These are phyloP conservation scores for Vitis hybrid DNA, from an alignment of 177 flowering plant genomes.

Conservation along the genomic window DNA sequence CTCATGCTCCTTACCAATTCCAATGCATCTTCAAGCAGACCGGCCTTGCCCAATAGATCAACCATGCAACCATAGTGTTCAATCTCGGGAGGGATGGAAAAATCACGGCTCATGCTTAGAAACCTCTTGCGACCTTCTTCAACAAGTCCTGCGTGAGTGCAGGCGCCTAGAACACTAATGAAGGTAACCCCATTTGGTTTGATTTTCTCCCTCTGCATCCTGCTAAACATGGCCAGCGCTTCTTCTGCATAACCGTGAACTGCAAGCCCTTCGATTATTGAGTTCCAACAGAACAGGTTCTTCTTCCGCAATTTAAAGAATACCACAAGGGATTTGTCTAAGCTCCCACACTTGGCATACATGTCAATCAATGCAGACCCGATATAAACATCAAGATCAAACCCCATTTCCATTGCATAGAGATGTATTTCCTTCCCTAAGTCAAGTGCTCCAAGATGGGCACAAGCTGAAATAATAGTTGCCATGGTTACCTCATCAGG, in stretches of 20 bases:
- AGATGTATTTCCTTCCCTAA: slow-evolving; percentile 63
- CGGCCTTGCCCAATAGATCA: slow-evolving; percentile 69
- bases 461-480: slow-evolving; percentile 78
- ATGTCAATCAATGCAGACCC: slow-evolving; percentile 81
- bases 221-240: slow-evolving; percentile 57
- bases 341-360: slow-evolving; percentile 81
- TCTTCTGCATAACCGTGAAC: slow-evolving; percentile 61
- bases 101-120: slow-evolving; percentile 47
- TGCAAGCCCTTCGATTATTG: slow-evolving; percentile 74
- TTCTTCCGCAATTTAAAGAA: slow-evolving; percentile 64
- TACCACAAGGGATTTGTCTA: slow-evolving; percentile 61
- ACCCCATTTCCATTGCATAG: slow-evolving; percentile 37
- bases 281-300: slow-evolving; percentile 78
- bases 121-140: slow-evolving; percentile 61
- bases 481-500: slow-evolving; percentile 76
- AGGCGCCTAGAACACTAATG: slow-evolving; percentile 54
- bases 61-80: slow-evolving; percentile 87
- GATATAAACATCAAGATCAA: slow-evolving; percentile 58
- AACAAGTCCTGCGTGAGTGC: slow-evolving; percentile 66
- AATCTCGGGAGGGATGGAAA: slow-evolving; percentile 45
- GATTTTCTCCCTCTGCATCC: slow-evolving; percentile 52
- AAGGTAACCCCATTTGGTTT: slow-evolving; percentile 70
- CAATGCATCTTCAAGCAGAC: slow-evolving; percentile 66
- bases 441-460: slow-evolving; percentile 75
- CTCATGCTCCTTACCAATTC: slow-evolving; percentile 51